A percentile compares a stretch with the other conserved stretches of the same genome.
phyloP scores from a whole-genome alignment of 2,329 filamentous ascomycete species.

The Aspergillus fructus region DNA sequence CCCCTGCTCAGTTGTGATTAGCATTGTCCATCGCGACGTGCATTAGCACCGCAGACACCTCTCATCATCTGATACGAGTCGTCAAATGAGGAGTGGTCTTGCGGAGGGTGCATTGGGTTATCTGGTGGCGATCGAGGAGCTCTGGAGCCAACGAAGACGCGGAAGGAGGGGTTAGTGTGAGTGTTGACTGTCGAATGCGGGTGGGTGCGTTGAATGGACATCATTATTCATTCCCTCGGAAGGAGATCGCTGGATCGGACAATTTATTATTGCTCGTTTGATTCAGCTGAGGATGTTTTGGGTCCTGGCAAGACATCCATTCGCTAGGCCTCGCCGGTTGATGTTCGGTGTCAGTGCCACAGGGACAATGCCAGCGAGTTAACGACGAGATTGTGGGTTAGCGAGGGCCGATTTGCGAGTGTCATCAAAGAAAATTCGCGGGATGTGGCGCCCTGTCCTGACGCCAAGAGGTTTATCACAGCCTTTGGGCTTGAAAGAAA shows the following conservation, averaged over 20 bases:
- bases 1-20: conserved; percentile 8
- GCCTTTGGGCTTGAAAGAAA: conserved; percentile 7
- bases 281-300: neutral
- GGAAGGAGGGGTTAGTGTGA: conserved; percentile 1
- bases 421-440: conserved; percentile 6
- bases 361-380: conserved; percentile 1
- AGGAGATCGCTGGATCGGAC: neutral
- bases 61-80: conserved; percentile 23
- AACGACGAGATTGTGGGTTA: conserved; percentile 6
- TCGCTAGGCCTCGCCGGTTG: neutral
- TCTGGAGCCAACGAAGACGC: conserved; percentile 10
- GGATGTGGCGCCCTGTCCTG: conserved; percentile 10
- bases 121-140: conserved; percentile 11
- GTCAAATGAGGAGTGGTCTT: conserved; percentile 10
- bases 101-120: conserved; percentile 1
- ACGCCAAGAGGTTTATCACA: conserved; percentile 14
- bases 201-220: conserved; percentile 1
- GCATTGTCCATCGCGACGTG: conserved; percentile 12
- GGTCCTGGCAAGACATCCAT: neutral
- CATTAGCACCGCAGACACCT: conserved; percentile 23
- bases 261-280: neutral
- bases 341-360: neutral
- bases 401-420: conserved; percentile 5
- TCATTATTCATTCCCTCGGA: neutral
- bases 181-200: neutral